Percentiles rank a stretch among this genome's conserved stretches.
Evolutionary conservation across 257 asterid species (phyloP).

Genomic region (Solanum corneliomulleri): DNA sequence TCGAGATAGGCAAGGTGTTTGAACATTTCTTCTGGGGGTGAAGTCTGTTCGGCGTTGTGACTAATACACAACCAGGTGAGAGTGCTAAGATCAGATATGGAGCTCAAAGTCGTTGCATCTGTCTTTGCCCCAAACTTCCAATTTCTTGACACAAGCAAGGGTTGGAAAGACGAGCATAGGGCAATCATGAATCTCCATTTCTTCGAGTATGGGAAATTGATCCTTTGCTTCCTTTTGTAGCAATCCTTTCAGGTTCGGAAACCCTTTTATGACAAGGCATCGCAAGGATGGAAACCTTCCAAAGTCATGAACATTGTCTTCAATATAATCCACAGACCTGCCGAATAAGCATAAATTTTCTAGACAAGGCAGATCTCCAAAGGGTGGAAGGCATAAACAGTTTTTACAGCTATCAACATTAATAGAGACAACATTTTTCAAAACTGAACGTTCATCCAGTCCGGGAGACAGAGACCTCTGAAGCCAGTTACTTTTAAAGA

Average conservation of each 20-base stretch:
- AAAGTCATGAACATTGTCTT: not conserved
- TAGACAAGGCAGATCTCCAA: slow-evolving; percentile 10
- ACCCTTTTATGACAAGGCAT: not conserved
- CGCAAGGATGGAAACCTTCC: slow-evolving; percentile 1
- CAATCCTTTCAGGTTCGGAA: slow-evolving; percentile 11
- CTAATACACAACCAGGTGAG: not conserved
- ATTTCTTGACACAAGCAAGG: not conserved
- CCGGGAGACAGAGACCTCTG: slow-evolving; percentile 4
- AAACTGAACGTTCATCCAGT: slow-evolving; percentile 10
- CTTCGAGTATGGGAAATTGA: slow-evolving; percentile 2
- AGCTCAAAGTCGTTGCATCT: not conserved
- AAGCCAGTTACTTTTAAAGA: not conserved
- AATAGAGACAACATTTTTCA: not conserved
- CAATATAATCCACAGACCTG: not conserved
- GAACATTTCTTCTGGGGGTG: not conserved
- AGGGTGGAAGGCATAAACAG: not conserved
- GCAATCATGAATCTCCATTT: not conserved
- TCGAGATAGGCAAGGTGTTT: not conserved
- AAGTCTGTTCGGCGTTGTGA: not conserved
- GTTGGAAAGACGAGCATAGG: not conserved
- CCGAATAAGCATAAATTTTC: not conserved
- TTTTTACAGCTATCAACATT: not conserved
- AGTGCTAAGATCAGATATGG: not conserved
- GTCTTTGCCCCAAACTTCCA: not conserved
- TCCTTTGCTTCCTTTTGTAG: not conserved